Evolutionary conservation across 768 basidiomycete genomes (phyloP), one percentile per base, ranked within the genome.

Genomic region (Macrocybe gigantea): DNA sequence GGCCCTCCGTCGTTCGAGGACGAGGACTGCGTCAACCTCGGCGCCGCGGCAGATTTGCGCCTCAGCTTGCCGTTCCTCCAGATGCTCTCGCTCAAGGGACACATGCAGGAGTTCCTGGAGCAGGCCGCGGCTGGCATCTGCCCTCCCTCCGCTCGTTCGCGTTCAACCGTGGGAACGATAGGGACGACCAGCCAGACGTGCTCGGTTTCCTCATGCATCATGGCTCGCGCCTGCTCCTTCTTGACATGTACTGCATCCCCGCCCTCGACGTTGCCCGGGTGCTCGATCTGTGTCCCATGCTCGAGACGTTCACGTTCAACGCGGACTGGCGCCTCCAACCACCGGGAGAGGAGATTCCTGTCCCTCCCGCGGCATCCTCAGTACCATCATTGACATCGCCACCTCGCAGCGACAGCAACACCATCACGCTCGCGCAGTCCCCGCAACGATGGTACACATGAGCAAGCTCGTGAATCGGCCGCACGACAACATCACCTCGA

Each of bases 221-320:
- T 45, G 87, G 87, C 32, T 38, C 64, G 0, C 59, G 67, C 13
- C 78, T 90, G 22, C 68, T 74, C 34, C 79, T 77, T 64, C 79
- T 90, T 45, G 86, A 88, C 61, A 59, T 88, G 10, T 72, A 83
- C 56, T 76, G 76, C 54, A 73, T 79, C 38, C 77, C 77, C 5
- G 53, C 68, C 0, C 67, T 86, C 29, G 78, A 85, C 50, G 67
- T 88, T 10, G 65, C 79, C 5, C 66, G 66, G 15, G 75, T 85
- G 50, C 74, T 88, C 22, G 80, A 81, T 9, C 61, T 78, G 6
- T 88, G 86, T 53, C 85, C 84, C 0, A 60, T 68, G 41, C 75
- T 90, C 31, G 66, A 62, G 13, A 76, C 80, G 0, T 80, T 90
- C 59, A 72, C 75, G 15, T 88, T 90, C 68, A 89, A 88, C 58